Base-by-base conservation (phyloP, 352 stramenopile genomes). In the Phytopythium chamaehyphon region DNA sequence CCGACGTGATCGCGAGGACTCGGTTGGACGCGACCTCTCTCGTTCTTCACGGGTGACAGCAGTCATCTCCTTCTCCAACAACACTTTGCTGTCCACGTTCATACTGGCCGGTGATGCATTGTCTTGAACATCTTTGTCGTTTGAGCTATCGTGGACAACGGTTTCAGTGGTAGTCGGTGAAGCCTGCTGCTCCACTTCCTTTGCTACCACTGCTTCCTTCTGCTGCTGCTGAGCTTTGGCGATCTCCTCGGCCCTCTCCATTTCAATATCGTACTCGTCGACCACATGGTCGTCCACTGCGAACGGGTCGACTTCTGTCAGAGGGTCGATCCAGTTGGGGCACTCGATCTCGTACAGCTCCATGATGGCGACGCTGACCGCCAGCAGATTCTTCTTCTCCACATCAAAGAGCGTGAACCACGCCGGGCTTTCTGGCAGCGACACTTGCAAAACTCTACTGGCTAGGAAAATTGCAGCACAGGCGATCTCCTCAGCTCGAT, bases 401-500 rank as follows among this genome's bases (percentile, higher is more conserved):
- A 92, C 81, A 15, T 83, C 80, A 35, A 92, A 90, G 1, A 92
- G 64, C 51, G 59, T 39, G 49, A 81, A 88, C 81, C 81, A 92
- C 31, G 73, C 48, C 33, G 79, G 77, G 45, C 69, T 57, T 19
- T 80, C 65, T 0, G 81, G 81, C 10, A 92, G 46, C 36, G 74
- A 71, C 31, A 88, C 66, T 2, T 64, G 58, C 19, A 87, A 60
- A 43, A 77, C 65, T 15, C 84, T 79, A 6, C 79, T 83, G 2
- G 88, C 76, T 38, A 97, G 70, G 54, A 93, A 95, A 51, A 97
- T 93, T 31, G 90, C 89, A 35, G 86, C 85, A 60, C 90, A 97
- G 2, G 89, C 90, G 43, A 97, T 96, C 14, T 84, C 73, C 53
- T 96, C 75, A 1, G 86, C 77, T 4, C 66, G 65, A 59, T 80